Evolutionary conservation across 164 flowering plant species (phyloP).

Genomic region (Magnolia changhungtana): DNA sequence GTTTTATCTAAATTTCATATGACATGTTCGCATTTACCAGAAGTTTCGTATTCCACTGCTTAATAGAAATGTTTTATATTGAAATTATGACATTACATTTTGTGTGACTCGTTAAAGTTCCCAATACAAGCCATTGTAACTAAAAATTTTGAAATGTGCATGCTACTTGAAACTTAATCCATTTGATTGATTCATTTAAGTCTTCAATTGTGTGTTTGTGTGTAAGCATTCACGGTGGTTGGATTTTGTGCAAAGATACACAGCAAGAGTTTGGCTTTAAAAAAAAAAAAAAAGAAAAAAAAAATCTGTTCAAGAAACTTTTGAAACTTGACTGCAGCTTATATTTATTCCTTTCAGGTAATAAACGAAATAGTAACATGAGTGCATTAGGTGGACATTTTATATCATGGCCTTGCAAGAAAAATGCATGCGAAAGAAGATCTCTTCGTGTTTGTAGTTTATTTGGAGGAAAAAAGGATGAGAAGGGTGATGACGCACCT

Average conservation of each 20-base stretch:
- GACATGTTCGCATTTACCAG: no score
- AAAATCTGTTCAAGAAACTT: neutral
- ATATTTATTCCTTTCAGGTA: conserved; percentile 26
- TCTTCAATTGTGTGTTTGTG: no score
- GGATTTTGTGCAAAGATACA: neutral
- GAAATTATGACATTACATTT: no score
- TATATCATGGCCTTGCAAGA: conserved; percentile 22
- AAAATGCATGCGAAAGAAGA: conserved; percentile 16
- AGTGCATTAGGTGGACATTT: conserved; percentile 12
- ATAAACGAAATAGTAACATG: conserved; percentile 14
- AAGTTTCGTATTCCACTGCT: no score
- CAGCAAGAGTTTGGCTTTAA: neutral
- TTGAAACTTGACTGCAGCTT: neutral
- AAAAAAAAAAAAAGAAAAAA: no score
- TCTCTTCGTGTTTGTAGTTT: conserved; percentile 40
- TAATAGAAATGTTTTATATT: no score
- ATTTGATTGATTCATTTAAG: no score
- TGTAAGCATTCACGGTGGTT: neutral
- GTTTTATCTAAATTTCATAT: no score
- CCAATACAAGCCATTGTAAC: no score
- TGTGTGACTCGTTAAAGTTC: no score
- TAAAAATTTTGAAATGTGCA: no score
- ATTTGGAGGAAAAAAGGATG: conserved; percentile 84
- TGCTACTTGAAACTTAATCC: no score
- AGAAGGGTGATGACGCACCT: conserved; percentile 50